Evolutionary conservation across 306 rosid genomes (phyloP), one percentile per base, ranked within the genome.

Genomic region (Hippophae gyantsensis): DNA sequence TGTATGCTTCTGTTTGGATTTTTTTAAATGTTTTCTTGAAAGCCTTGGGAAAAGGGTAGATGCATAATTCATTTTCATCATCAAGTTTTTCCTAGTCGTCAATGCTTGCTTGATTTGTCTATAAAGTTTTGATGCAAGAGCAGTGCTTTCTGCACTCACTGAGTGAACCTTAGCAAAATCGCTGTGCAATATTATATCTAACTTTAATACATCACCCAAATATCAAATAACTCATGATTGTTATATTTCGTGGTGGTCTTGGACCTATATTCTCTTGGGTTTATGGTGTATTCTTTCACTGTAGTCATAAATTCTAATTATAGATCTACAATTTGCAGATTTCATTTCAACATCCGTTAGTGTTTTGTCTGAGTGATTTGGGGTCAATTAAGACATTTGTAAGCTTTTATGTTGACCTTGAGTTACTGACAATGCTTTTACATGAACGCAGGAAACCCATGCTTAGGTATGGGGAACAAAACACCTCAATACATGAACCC

Each of bases 381-480:
- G 26, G 6, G 48, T 14, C 9, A 23, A 44, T 9, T 57, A 9
- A 43, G 32, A 26, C 48, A 40, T 13, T 11, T 49, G 18, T 12
- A 7, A 7, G 7, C 14, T 10, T 10, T 49, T 13, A 8, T 46
- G 50, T 46, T 46, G 12, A 49, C 23, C 13, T 6, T 5, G 46
- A 26, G 9, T 41, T 40, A 45, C 60, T 72, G 64, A 80, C 58
- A 67, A 32, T 63, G 56, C 43, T 25, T 47, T 58, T 43, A 70
- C 66, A 32, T 54, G 67, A 55, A 56, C 76, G 84, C 85, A 93
- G 97, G 71, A 69, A 93, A 74, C 78, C 60, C 10, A 23, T 93
- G 97, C 66, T 69, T 79, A 48, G 62, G 52, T 58, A 48, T 66
- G 71, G 67, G 71, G 9, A 14, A 63, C 0, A 43, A 13, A 0